Conservation (phyloP, 2,329 filamentous ascomycete species). For the Xylariaceae sp. region DNA sequence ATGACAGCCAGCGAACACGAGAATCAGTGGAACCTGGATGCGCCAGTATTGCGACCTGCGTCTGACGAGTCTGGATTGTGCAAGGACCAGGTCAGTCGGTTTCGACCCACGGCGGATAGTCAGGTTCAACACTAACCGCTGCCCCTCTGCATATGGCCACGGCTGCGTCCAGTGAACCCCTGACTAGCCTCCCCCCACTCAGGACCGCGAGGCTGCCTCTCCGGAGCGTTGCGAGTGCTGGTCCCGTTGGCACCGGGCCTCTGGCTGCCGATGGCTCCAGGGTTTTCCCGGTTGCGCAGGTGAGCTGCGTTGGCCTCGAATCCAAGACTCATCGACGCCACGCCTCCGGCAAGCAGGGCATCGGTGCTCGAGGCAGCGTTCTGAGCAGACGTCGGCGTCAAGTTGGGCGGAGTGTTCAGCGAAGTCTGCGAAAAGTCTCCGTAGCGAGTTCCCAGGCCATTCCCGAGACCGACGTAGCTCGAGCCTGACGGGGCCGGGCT, state of each 20-base stretch:
- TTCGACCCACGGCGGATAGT: too few relatives aligned
- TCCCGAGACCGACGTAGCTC: conserved; percentile 57
- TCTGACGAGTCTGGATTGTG: conserved; percentile 27
- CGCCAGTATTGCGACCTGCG: conserved; percentile 23
- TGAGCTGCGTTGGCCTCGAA: conserved; percentile 36
- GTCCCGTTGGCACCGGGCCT: conserved; percentile 43
- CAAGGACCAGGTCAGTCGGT: too few relatives aligned
- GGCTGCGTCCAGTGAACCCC: conserved; percentile 46
- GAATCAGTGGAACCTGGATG: conserved; percentile 25
- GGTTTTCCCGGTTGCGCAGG: conserved; percentile 38
- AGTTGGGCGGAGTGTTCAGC: conserved; percentile 25
- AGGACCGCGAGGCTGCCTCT: conserved; percentile 57
- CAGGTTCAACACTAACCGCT: conserved; percentile 48
- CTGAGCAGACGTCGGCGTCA: conserved; percentile 27
- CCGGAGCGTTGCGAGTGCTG: conserved; percentile 40
- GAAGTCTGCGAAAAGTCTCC: conserved; percentile 25
- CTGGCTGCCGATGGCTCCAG: conserved; percentile 60
- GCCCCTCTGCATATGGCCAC: conserved; percentile 54
- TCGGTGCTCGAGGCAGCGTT: conserved; percentile 25
- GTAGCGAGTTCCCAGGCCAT: conserved; percentile 34
- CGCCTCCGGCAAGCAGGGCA: conserved; percentile 24
- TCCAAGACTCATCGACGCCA: conserved; percentile 41
- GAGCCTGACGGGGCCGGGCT: conserved; percentile 86
- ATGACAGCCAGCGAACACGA: too few relatives aligned
- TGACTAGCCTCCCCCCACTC: conserved; percentile 47